phyloP scores from a whole-genome alignment of 208 protist species.

The Porcisia hertigi region DNA sequence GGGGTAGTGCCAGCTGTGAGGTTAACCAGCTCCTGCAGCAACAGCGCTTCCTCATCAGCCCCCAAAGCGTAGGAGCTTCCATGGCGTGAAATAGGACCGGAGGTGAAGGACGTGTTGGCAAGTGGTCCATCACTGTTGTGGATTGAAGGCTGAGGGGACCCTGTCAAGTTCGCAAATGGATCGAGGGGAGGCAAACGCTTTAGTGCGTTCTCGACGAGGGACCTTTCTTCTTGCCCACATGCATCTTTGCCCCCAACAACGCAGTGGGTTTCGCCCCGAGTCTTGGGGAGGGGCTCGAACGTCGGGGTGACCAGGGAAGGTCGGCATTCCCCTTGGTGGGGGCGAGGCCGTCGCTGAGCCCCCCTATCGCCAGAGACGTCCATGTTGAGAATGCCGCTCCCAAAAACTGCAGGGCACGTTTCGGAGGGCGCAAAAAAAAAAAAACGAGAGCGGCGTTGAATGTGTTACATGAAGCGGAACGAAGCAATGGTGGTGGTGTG shows the following conservation, averaged over 20 bases:
- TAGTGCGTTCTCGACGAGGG: slow-evolving; percentile 10
- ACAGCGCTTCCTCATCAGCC: slow-evolving; percentile 29
- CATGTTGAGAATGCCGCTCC: neutral
- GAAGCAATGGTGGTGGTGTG: too few species aligned
- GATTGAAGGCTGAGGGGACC: neutral
- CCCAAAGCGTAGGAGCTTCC: slow-evolving; percentile 11
- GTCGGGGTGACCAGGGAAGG: neutral
- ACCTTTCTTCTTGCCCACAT: slow-evolving; percentile 3
- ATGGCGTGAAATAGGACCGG: neutral
- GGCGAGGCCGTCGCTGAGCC: neutral
- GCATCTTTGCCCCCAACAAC: neutral
- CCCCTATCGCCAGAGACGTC: neutral
- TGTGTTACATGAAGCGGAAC: neutral
- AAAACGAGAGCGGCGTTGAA: neutral
- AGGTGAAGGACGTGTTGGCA: neutral
- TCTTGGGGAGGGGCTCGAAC: neutral
- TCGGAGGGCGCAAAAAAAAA: neutral
- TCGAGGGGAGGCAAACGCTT: slow-evolving; percentile 5
- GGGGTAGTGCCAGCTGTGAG: slow-evolving; percentile 25
- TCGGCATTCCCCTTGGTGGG: too few species aligned
- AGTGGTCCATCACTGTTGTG: neutral
- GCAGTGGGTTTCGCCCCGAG: neutral
- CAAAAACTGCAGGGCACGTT: neutral
- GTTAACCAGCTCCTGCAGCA: slow-evolving; percentile 36
- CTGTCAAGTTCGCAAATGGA: neutral